Percentiles rank a stretch among this genome's conserved stretches.
phyloP scores from a whole-genome alignment of 768 basidiomycete species.

The Mycena filopes region DNA sequence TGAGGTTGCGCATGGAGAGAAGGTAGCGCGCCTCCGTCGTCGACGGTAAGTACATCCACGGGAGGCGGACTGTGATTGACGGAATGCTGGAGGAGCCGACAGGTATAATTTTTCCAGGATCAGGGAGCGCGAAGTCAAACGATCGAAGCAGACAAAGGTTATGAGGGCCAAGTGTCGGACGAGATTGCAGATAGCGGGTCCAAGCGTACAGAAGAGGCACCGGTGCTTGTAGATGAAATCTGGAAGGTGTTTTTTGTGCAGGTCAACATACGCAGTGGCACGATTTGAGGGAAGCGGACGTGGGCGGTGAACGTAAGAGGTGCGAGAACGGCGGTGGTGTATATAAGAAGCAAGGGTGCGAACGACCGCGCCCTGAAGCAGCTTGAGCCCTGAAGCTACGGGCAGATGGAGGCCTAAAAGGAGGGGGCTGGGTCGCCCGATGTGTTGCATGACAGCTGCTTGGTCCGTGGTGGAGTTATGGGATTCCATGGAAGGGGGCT shows the following conservation, averaged over 20 bases:
- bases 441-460: background rate
- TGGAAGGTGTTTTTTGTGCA: background rate
- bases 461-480: background rate
- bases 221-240: background rate
- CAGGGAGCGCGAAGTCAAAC: no score
- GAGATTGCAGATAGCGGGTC: slow-evolving; percentile 9
- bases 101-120: no score
- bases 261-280: background rate
- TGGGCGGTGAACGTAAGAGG: background rate
- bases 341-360: slow-evolving; percentile 7
- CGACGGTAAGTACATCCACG: no score
- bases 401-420: slow-evolving; percentile 11
- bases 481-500: background rate
- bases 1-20: no score
- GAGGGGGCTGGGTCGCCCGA: background rate
- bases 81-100: no score
- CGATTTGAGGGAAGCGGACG: background rate
- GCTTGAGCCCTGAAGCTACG: slow-evolving; percentile 14
- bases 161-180: background rate
- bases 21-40: no score
- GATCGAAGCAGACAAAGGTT: background rate
- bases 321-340: slow-evolving; percentile 6
- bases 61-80: no score
- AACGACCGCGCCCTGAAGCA: slow-evolving; percentile 1
- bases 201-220: slow-evolving; percentile 7